Evolutionary conservation across 164 flowering plant species (phyloP), one percentile per base, ranked within the genome.

Genomic region (Vitis vinifera): DNA sequence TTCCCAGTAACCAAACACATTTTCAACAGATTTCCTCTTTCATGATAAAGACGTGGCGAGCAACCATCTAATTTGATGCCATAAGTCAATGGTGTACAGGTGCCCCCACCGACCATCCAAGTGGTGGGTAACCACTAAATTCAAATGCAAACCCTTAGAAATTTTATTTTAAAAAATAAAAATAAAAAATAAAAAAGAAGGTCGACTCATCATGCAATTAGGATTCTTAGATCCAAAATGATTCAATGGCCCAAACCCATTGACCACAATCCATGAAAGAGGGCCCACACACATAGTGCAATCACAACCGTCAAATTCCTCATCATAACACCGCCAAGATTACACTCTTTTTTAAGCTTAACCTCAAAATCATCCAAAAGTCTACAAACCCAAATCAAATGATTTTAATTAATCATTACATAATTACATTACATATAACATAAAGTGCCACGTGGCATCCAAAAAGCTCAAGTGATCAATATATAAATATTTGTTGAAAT

Each of bases 161-260:
- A 30, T 12, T 8, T 31, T 14, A 48, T 30, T 12, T 5, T 5
- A 23, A 23, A 27, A 16, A 2, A 31, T 1, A 8, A 60, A 31
- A 60, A 2, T 31, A 31, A 31, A 31, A 31, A 31, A 1, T 23
- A 2, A 37, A 37, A 37, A 37, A 3, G 44, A 14, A 31, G 6
- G 19, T 31, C 17, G 17, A 61, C 63, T 31, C 63, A 61, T 61
- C 17, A 61, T 61, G 63, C 63, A 31, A 61, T 61, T 37, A 61
- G 63, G 49, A 61, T 61, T 61, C 63, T 37, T 37, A 61, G 49
- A 61, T 61, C 63, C 14, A 61, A 37, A 61, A 61, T 61, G 63
- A 61, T 61, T 61, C 63, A 61, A 14, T 31, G 63, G 27, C 16
- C 10, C 63, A 47, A 14, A 59, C 15, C 31, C 31, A 27, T 14